These are phyloP conservation scores for Zangia roseola DNA, from an alignment of 768 basidiomycete genomes.

Conservation along the genomic window DNA sequence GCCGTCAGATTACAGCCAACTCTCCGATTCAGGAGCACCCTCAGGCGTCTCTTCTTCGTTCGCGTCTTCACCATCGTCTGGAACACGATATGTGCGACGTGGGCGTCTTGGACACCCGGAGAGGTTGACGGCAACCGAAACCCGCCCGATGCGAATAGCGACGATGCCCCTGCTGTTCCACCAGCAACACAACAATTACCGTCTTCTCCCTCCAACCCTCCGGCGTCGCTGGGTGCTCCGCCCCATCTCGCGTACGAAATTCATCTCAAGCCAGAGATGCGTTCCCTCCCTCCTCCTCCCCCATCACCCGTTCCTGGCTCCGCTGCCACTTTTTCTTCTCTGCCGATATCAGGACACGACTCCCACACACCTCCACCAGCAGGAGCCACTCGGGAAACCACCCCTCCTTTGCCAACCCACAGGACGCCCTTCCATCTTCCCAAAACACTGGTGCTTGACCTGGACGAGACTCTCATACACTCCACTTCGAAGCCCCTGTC, in stretches of 20 bases:
- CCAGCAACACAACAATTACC: constrained; percentile 17
- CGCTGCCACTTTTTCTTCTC: constrained; percentile 7
- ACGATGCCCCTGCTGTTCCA: constrained; percentile 19
- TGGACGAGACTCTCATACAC: constrained; percentile 98
- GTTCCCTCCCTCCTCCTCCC: constrained; percentile 25
- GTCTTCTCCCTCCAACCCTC: constrained; percentile 24
- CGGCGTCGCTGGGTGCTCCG: constrained; percentile 20
- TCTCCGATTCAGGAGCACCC: constrained; percentile 39
- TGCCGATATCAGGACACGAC: constrained; percentile 9
- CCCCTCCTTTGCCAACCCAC: constrained; percentile 48
- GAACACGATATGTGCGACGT: constrained; percentile 64
- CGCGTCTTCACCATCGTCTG: constrained; percentile 68
- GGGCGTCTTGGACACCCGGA: constrained; percentile 42
- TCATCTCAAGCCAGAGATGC: constrained; percentile 13
- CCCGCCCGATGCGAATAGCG: constrained; percentile 9
- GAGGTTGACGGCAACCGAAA: constrained; percentile 22
- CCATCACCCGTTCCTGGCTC: constrained; percentile 18
- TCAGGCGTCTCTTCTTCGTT: constrained; percentile 67
- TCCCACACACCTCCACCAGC: constrained; percentile 18
- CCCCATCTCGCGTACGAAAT: constrained; percentile 5
- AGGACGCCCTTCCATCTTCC: constrained; percentile 76
- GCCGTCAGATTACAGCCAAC: constrained; percentile 36
- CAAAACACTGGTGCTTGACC: constrained; percentile 95
- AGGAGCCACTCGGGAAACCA: constrained; percentile 41
- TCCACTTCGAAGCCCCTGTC: constrained; percentile 83